Conservation (phyloP, 2,329 filamentous ascomycete genomes). For the Nothophaeocryptopus gaeumannii region DNA sequence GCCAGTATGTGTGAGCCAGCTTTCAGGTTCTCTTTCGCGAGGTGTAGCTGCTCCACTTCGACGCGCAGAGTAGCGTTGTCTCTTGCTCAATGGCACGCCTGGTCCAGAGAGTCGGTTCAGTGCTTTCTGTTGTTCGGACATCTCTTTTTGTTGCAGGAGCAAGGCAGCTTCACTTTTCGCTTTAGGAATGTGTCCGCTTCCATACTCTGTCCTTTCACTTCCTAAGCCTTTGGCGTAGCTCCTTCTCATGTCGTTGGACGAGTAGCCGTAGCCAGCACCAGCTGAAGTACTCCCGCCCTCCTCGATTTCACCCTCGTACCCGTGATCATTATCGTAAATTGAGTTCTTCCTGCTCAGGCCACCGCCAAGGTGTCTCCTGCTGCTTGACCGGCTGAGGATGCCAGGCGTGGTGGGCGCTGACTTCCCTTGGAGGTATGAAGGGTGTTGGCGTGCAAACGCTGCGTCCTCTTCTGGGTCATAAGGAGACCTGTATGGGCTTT, state of each 20-base stretch:
- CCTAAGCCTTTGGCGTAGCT: neutral
- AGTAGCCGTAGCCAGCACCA: slow-evolving; percentile 17
- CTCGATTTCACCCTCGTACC: slow-evolving; percentile 12
- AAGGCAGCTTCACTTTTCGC: slow-evolving; percentile 48
- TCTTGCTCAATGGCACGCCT: slow-evolving; percentile 19
- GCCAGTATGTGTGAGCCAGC: slow-evolving; percentile 60
- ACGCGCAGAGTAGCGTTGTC: slow-evolving; percentile 12
- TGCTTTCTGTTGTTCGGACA: slow-evolving; percentile 2
- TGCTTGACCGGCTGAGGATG: slow-evolving; percentile 45
- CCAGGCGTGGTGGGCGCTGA: slow-evolving; percentile 50
- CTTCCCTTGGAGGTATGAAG: slow-evolving; percentile 49
- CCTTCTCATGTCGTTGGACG: neutral
- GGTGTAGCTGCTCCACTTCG: slow-evolving; percentile 19
- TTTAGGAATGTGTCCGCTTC: slow-evolving; percentile 39
- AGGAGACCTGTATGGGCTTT: slow-evolving; percentile 26
- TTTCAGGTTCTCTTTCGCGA: slow-evolving; percentile 37
- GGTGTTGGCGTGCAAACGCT: slow-evolving; percentile 31
- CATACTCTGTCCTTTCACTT: slow-evolving; percentile 19
- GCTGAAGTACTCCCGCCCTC: neutral
- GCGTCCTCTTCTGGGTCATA: slow-evolving; percentile 27
- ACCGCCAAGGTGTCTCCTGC: slow-evolving; percentile 34
- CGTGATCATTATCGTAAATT: slow-evolving; percentile 28
- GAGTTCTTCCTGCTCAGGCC: slow-evolving; percentile 34
- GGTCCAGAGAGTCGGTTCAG: slow-evolving; percentile 18
- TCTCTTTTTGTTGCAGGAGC: slow-evolving; percentile 27